phyloP scores from a whole-genome alignment of 108 stramenopile genomes.

The Skeletonema tropicum region DNA sequence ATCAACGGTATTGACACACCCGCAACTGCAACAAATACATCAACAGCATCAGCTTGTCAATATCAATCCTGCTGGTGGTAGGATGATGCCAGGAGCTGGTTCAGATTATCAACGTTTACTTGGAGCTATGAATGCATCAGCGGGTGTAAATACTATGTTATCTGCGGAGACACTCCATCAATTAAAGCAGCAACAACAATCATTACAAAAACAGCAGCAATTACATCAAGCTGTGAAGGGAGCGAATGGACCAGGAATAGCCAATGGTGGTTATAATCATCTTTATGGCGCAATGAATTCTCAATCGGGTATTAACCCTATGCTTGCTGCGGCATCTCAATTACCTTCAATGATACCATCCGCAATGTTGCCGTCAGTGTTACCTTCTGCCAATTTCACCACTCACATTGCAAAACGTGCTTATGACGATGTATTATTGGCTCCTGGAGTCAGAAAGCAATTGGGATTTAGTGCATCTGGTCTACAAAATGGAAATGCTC shows the following conservation, averaged over 20 bases:
- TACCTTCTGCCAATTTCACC: background rate
- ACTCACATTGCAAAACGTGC: background rate
- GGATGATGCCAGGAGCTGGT: background rate
- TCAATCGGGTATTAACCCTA: background rate
- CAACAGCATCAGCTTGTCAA: background rate
- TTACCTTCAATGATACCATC: conserved; percentile 5
- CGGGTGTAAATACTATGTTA: background rate
- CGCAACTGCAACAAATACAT: background rate
- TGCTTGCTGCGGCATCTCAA: conserved; percentile 1
- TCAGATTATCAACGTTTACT: background rate
- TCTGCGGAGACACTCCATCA: background rate
- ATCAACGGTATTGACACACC: background rate
- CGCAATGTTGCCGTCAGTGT: background rate
- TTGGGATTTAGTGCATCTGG: background rate
- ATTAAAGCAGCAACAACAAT: background rate
- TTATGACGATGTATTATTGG: background rate
- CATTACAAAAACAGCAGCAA: background rate
- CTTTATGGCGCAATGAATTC: background rate
- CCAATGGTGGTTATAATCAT: background rate
- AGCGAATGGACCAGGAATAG: background rate
- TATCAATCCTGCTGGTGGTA: background rate
- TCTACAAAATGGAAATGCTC: background rate
- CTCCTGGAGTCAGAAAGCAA: background rate
- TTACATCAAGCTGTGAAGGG: background rate
- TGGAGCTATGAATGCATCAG: background rate